Percentiles rank a stretch among this genome's conserved stretches.
These are phyloP conservation scores for Termitomyces sp. DNA, from an alignment of 768 basidiomycete species.

Conservation along the genomic window DNA sequence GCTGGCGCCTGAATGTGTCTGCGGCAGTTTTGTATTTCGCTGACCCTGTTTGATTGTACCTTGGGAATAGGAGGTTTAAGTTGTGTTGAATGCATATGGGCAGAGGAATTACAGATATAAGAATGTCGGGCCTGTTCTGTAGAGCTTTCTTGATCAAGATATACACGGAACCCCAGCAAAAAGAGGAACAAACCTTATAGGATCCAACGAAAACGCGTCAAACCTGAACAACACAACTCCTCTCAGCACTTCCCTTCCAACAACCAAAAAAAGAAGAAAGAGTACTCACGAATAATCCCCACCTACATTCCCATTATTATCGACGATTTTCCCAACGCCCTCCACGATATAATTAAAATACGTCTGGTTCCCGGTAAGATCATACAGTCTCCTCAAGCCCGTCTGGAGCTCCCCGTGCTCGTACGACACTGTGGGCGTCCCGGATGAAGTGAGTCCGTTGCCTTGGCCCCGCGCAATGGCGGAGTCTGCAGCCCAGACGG, in stretches of 20 bases:
- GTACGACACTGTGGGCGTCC: slow-evolving; percentile 36
- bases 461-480: slow-evolving; percentile 42
- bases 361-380: slow-evolving; percentile 35
- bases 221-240: slow-evolving; percentile 25
- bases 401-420: slow-evolving; percentile 38
- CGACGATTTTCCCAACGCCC: slow-evolving; percentile 38
- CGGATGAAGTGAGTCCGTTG: slow-evolving; percentile 34
- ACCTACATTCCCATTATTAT: slow-evolving; percentile 36
- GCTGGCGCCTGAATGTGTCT: slow-evolving; percentile 34
- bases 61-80: slow-evolving; percentile 7
- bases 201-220: slow-evolving; percentile 32
- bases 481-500: slow-evolving; percentile 45
- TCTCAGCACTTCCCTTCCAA: background rate
- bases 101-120: slow-evolving; percentile 30
- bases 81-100: background rate
- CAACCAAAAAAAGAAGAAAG: background rate
- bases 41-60: slow-evolving; percentile 31
- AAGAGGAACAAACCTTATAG: slow-evolving; percentile 26
- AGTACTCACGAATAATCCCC: slow-evolving; percentile 36
- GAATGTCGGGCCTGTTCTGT: slow-evolving; percentile 39
- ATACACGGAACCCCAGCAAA: background rate
- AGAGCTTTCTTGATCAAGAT: no score
- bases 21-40: slow-evolving; percentile 40
- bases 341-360: slow-evolving; percentile 40
- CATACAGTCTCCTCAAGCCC: slow-evolving; percentile 37